Evolutionary conservation across 306 rosid genomes (phyloP).

Genomic region (Benincasa hispida): DNA sequence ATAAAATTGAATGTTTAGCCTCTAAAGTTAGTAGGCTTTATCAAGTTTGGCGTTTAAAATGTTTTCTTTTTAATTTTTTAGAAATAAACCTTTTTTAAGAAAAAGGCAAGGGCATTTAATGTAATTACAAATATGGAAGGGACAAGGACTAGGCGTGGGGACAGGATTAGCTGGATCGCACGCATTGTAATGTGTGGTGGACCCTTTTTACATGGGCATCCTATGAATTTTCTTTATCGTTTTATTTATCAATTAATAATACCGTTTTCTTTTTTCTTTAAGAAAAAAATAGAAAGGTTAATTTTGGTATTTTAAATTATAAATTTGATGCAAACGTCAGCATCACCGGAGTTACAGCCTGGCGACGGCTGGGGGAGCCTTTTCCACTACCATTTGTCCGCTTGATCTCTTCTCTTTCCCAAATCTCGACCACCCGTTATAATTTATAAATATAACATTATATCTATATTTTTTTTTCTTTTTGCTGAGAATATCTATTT

Average conservation of each 20-base stretch:
- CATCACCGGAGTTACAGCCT: background rate
- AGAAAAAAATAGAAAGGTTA: background rate
- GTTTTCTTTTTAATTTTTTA: background rate
- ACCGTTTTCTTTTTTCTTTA: background rate
- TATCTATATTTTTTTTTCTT: too few relatives aligned
- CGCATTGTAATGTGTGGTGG: background rate
- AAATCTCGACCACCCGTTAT: too few relatives aligned
- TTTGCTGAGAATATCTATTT: too few relatives aligned
- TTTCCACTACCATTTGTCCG: background rate
- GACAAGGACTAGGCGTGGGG: slow-evolving; percentile 8
- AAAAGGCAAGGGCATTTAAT: background rate
- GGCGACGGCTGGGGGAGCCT: background rate
- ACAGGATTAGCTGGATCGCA: slow-evolving; percentile 32
- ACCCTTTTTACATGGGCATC: background rate
- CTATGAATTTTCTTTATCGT: background rate
- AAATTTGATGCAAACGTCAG: background rate
- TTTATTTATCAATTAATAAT: background rate
- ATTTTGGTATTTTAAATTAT: background rate
- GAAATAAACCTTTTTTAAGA: background rate
- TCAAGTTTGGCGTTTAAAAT: too few relatives aligned
- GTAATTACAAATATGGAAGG: background rate
- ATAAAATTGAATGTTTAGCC: too few relatives aligned
- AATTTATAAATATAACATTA: too few relatives aligned
- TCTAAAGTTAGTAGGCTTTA: too few relatives aligned
- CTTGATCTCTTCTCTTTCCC: background rate